Evolutionary conservation across 306 rosid species (phyloP).

Genomic region (Macrotyloma uniflorum): DNA sequence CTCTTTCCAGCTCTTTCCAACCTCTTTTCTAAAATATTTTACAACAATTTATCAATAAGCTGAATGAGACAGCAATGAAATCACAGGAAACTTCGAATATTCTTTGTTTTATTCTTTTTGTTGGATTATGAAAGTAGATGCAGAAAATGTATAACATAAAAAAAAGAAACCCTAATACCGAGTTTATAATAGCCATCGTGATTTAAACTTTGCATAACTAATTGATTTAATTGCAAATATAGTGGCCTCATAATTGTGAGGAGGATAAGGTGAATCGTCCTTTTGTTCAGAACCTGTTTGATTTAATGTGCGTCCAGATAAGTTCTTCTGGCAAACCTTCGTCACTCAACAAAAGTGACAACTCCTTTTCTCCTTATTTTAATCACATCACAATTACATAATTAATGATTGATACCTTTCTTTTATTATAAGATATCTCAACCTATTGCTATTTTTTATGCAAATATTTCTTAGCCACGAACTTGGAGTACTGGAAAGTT

Average conservation of each 20-base stretch:
- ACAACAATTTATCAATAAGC: not conserved
- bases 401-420: not conserved
- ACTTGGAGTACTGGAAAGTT: slow-evolving; percentile 9
- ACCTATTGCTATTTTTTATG: not conserved
- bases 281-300: slow-evolving; percentile 26
- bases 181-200: not conserved
- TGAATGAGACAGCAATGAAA: slow-evolving; percentile 20
- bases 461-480: slow-evolving; percentile 23
- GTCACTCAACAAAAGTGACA: slow-evolving; percentile 56
- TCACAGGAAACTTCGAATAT: slow-evolving; percentile 9
- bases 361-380: slow-evolving; percentile 36
- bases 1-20: not conserved
- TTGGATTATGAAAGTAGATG: slow-evolving; percentile 12
- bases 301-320: slow-evolving; percentile 59
- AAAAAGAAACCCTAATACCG: not conserved
- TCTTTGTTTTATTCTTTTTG: not conserved
- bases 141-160: not conserved
- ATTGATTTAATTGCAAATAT: not conserved
- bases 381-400: slow-evolving; percentile 25
- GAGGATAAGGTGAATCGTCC: slow-evolving; percentile 20
- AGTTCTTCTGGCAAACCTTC: slow-evolving; percentile 60
- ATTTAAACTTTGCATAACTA: not conserved
- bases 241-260: slow-evolving; percentile 22
- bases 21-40: not conserved
- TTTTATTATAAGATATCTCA: not conserved